Evolutionary conservation across 1,284 basidiomycete species (phyloP).

Genomic region (Ustilago sp.): DNA sequence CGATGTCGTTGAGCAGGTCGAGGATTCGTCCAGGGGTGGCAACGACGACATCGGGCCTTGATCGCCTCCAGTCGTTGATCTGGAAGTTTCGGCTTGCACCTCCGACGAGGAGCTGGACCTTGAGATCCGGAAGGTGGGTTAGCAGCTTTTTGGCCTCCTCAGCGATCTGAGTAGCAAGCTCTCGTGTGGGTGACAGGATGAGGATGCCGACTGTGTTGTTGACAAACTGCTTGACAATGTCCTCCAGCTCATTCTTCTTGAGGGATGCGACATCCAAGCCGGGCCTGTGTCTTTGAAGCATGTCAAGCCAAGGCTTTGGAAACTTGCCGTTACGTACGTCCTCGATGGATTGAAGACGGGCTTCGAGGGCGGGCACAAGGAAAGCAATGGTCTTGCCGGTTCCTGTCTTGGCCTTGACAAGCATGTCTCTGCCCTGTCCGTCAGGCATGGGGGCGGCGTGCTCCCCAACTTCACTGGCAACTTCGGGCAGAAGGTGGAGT

Average conservation of each 20-base stretch:
- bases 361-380: slow-evolving; percentile 68
- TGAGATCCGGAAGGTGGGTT: slow-evolving; percentile 72
- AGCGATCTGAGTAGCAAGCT: slow-evolving; percentile 93
- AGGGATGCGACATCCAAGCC: slow-evolving; percentile 52
- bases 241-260: slow-evolving; percentile 43
- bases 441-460: slow-evolving; percentile 41
- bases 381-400: slow-evolving; percentile 70
- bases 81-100: slow-evolving; percentile 79
- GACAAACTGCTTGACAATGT: slow-evolving; percentile 46
- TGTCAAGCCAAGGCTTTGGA: slow-evolving; percentile 39
- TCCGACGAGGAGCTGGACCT: slow-evolving; percentile 82
- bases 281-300: slow-evolving; percentile 64
- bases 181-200: slow-evolving; percentile 92
- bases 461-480: slow-evolving; percentile 57
- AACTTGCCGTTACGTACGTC: slow-evolving; percentile 45
- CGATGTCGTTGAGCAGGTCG: slow-evolving; percentile 76
- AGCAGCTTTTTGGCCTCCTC: slow-evolving; percentile 82
- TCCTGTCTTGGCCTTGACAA: slow-evolving; percentile 69
- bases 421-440: slow-evolving; percentile 67
- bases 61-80: slow-evolving; percentile 77
- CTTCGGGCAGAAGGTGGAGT: slow-evolving; percentile 74
- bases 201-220: slow-evolving; percentile 77
- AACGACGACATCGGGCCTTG: slow-evolving; percentile 86
- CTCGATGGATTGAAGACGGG: slow-evolving; percentile 64
- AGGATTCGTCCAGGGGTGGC: slow-evolving; percentile 90